Conservation (phyloP, 2,329 filamentous ascomycete genomes). For the Trichoderma sp. region DNA sequence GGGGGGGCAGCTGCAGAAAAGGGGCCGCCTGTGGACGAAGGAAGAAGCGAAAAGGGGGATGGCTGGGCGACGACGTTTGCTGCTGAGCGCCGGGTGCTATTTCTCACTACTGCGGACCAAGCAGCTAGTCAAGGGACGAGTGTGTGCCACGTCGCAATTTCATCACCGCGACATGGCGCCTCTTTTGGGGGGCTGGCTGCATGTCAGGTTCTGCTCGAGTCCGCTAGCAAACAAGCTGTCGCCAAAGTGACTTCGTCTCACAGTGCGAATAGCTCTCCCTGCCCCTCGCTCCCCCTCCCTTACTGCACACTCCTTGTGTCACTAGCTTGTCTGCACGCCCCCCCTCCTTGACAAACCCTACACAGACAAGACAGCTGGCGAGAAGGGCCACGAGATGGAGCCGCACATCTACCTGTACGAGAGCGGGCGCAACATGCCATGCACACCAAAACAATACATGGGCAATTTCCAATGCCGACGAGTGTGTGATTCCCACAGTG, state of each 20-base stretch:
- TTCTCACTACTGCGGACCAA: constrained; percentile 2
- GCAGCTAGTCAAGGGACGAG: constrained; percentile 26
- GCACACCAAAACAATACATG: not conserved
- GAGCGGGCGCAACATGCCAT: constrained; percentile 15
- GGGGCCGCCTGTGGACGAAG: not conserved
- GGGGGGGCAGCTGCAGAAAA: not conserved
- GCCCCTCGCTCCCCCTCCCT: not conserved
- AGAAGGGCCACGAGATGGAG: constrained; percentile 10
- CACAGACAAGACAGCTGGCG: not conserved
- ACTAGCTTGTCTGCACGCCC: constrained; percentile 14
- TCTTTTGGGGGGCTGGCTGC: constrained; percentile 27
- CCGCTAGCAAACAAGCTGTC: constrained; percentile 25
- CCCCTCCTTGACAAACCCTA: not conserved
- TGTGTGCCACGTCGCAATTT: constrained; percentile 31
- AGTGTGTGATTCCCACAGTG: constrained; percentile 8
- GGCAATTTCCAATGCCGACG: constrained; percentile 17
- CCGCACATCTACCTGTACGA: constrained; percentile 16
- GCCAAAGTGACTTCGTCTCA: constrained; percentile 22
- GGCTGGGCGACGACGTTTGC: not conserved
- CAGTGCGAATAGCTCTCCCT: constrained; percentile 20
- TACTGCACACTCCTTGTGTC: not conserved
- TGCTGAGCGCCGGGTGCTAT: constrained; percentile 1
- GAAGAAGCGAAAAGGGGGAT: not conserved
- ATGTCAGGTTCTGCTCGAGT: constrained; percentile 24
- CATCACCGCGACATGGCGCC: constrained; percentile 21